Conservation (phyloP, 768 basidiomycete species). For the Mycena rebaudengoi region DNA sequence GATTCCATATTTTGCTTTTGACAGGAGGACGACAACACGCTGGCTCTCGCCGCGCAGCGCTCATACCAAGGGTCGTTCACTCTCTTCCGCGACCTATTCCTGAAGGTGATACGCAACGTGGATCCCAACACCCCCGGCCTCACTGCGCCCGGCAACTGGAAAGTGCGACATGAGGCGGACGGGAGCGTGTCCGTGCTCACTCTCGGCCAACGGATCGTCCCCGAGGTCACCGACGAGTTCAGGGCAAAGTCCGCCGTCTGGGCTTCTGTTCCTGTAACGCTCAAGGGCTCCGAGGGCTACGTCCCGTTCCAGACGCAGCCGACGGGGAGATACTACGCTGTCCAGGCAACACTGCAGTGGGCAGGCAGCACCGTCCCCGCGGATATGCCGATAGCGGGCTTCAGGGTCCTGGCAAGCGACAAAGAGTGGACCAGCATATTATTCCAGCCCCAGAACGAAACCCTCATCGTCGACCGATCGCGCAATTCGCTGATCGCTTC, state of each 20-base stretch:
- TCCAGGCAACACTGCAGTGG: slow-evolving; percentile 20
- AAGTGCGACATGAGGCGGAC: slow-evolving; percentile 18
- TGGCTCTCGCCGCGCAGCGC: slow-evolving; percentile 18
- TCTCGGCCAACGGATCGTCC: slow-evolving; percentile 18
- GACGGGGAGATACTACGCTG: slow-evolving; percentile 18
- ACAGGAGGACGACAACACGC: slow-evolving; percentile 22
- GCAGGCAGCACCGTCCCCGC: slow-evolving; percentile 9
- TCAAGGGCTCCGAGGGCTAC: slow-evolving; percentile 14
- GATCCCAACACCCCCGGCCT: slow-evolving; percentile 19
- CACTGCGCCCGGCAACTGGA: slow-evolving; percentile 16
- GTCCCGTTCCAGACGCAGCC: slow-evolving; percentile 20
- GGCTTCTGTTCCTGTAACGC: background rate
- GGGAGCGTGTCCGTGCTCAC: slow-evolving; percentile 19
- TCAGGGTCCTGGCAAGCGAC: slow-evolving; percentile 16
- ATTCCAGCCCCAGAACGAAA: slow-evolving; percentile 18
- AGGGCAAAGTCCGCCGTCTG: slow-evolving; percentile 15
- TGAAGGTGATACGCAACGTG: slow-evolving; percentile 23
- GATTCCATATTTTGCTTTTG: background rate
- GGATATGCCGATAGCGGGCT: slow-evolving; percentile 17
- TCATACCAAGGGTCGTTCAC: slow-evolving; percentile 23
- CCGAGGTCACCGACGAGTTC: slow-evolving; percentile 16
- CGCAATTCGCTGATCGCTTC: slow-evolving; percentile 18
- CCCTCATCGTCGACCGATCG: slow-evolving; percentile 13
- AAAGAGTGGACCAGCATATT: slow-evolving; percentile 22
- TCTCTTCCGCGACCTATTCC: slow-evolving; percentile 23